phyloP scores from a whole-genome alignment of 345 rosid species.

The Syzygium oleosum region DNA sequence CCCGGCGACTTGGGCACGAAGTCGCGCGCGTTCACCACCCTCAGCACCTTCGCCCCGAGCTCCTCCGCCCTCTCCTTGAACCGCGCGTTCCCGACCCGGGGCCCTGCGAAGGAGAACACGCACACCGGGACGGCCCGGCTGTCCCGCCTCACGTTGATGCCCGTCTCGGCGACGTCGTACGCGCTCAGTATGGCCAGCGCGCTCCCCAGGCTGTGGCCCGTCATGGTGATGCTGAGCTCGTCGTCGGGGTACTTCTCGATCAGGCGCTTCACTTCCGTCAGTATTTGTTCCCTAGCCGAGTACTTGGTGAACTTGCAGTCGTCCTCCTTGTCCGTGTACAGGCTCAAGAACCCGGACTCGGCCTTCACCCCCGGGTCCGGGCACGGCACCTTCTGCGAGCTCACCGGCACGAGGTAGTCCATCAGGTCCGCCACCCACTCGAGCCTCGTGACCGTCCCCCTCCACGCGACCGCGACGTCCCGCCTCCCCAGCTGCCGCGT shows the following conservation, averaged over 20 bases:
- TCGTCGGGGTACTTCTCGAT: conserved; percentile 32
- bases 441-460: conserved; percentile 72
- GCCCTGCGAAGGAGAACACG: conserved; percentile 60
- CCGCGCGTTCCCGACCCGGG: conserved; percentile 66
- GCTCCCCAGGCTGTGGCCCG: conserved; percentile 82
- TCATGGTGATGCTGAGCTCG: conserved; percentile 62
- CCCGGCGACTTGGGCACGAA: conserved; percentile 72
- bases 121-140: conserved; percentile 36
- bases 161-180: conserved; percentile 61
- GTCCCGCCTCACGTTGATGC: conserved; percentile 28
- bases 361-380: conserved; percentile 62
- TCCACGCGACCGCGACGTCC: conserved; percentile 61
- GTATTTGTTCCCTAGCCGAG: conserved; percentile 59
- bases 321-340: conserved; percentile 60
- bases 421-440: conserved; percentile 79
- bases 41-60: conserved; percentile 61
- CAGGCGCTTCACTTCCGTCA: conserved; percentile 49
- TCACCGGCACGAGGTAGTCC: conserved; percentile 54
- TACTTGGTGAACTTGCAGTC: conserved; percentile 47
- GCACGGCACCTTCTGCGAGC: conserved; percentile 42
- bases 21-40: conserved; percentile 68
- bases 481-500: conserved; percentile 54
- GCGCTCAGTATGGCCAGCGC: conserved; percentile 76
- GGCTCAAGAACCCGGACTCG: conserved; percentile 74
- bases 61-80: conserved; percentile 53